Evolutionary conservation across 2,329 filamentous ascomycete genomes (phyloP).

Genomic region (Chrysoporthe cubensis): DNA sequence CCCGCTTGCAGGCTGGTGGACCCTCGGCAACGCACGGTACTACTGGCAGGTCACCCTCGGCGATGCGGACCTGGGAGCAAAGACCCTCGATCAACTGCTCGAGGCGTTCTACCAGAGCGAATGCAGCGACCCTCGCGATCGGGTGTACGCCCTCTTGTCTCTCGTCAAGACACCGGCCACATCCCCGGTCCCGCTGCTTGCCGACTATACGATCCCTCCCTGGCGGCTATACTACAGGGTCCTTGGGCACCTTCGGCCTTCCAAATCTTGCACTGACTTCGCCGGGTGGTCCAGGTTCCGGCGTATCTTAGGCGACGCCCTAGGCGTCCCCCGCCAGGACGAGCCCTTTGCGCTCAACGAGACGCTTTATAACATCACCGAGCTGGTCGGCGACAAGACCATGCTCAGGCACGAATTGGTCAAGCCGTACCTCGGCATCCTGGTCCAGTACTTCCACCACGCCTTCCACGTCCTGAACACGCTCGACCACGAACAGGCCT

Average conservation of each 20-base stretch:
- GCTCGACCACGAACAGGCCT: slow-evolving; percentile 7
- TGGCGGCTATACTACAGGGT: slow-evolving; percentile 20
- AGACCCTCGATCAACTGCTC: slow-evolving; percentile 17
- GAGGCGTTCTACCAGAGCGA: slow-evolving; percentile 9
- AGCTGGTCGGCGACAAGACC: neutral
- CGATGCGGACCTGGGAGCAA: neutral
- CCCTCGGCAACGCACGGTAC: slow-evolving; percentile 8
- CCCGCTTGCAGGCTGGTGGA: slow-evolving; percentile 17
- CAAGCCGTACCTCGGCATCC: neutral
- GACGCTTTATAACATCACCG: slow-evolving; percentile 9
- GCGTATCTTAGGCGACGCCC: neutral
- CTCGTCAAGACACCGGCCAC: slow-evolving; percentile 8
- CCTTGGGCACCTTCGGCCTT: slow-evolving; percentile 5
- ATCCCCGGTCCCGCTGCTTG: neutral
- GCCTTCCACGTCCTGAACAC: slow-evolving; percentile 6
- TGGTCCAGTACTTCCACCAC: slow-evolving; percentile 5
- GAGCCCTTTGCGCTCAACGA: slow-evolving; percentile 10
- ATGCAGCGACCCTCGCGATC: slow-evolving; percentile 19
- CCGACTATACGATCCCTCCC: slow-evolving; percentile 21
- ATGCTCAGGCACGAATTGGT: neutral
- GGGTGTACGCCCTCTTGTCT: slow-evolving; percentile 18
- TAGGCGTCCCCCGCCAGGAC: neutral
- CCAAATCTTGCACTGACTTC: neutral
- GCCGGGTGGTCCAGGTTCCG: slow-evolving; percentile 9
- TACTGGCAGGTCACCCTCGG: slow-evolving; percentile 17